Evolutionary conservation across 2,329 filamentous ascomycete species (phyloP), one percentile per base, ranked within the genome.

Genomic region (Alternaria angustiovoidea): DNA sequence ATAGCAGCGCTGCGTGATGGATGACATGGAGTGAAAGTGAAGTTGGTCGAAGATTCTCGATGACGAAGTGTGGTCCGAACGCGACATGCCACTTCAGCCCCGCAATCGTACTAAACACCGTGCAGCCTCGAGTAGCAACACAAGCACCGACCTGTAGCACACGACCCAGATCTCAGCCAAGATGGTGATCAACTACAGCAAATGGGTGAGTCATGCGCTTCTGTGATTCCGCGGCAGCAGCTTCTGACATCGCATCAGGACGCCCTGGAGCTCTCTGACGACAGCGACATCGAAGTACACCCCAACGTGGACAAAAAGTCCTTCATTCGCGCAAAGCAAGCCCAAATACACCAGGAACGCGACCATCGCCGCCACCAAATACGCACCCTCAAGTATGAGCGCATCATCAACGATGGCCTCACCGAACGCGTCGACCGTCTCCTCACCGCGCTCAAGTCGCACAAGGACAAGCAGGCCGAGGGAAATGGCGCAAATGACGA

Each of bases 271-370:
- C 89, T 99, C 76, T 97, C 93, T 75, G 95, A 99, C 81, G 95
- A 99, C 81, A 97, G 93, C 52, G 95, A 99, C 75, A 90, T 99
- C 72, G 95, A 99, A 82, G 95, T 98, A 52, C 95, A 99, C 80
- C 95, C 95, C 62, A 99, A 99, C 78, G 95, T 99, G 78, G 95
- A 99, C 83, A 99, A 99, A 81, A 88, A 91, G 52, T 98, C 94
- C 62, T 99, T 99, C 81, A 99, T 99, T 79, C 92, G 94, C 67
- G 96, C 95, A 67, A 99, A 99, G 82, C 95, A 98, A 83, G 91
- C 89, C 71, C 94, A 99, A 81, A 99, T 99, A 72, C 95, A 99
- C 79, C 89, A 94, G 75, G 91, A 97, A 78, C 90, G 95, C 56
- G 85, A 89, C 68, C 91, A 96, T 73, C 90, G 95, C 58, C 92